phyloP scores from a whole-genome alignment of 1,139 yeast species.

The Saccharomycopsis hybrid region DNA sequence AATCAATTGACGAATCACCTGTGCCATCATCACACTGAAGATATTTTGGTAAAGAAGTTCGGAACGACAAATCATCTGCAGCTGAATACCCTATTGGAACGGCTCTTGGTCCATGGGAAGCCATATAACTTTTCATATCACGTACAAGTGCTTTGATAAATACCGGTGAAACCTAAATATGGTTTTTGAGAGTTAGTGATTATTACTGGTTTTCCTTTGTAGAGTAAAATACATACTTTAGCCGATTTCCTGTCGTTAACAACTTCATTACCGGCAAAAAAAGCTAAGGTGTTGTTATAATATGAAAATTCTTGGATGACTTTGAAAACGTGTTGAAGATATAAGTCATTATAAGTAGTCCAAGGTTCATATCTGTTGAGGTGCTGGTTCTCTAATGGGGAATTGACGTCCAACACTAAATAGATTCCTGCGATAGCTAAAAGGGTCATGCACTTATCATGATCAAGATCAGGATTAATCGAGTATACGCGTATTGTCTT shows the following conservation, averaged over 20 bases:
- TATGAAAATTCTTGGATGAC: constrained; percentile 77
- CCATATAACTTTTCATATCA: constrained; percentile 71
- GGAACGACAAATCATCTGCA: constrained; percentile 77
- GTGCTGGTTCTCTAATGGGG: constrained; percentile 73
- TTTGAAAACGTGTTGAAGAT: constrained; percentile 69
- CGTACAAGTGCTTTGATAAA: constrained; percentile 74
- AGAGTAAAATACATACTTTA: constrained; percentile 25
- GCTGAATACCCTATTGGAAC: constrained; percentile 96
- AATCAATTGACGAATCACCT: constrained; percentile 66
- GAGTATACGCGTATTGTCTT: constrained; percentile 80
- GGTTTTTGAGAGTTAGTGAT: too few relatives aligned
- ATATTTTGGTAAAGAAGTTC: constrained; percentile 73
- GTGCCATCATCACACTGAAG: constrained; percentile 67
- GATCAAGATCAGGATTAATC: constrained; percentile 74
- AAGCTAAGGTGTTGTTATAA: constrained; percentile 85
- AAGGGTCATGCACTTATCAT: constrained; percentile 86
- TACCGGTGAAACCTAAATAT: constrained; percentile 50
- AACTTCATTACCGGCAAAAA: constrained; percentile 92
- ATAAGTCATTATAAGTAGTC: constrained; percentile 64
- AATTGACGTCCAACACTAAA: constrained; percentile 82
- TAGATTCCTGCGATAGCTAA: constrained; percentile 90
- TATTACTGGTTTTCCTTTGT: too few relatives aligned
- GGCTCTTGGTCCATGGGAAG: constrained; percentile 48
- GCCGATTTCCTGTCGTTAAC: constrained; percentile 79
- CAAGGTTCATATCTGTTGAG: constrained; percentile 86